Evolutionary conservation across 176 grass and related monocot species (phyloP).

Genomic region (Carex myosuroides): DNA sequence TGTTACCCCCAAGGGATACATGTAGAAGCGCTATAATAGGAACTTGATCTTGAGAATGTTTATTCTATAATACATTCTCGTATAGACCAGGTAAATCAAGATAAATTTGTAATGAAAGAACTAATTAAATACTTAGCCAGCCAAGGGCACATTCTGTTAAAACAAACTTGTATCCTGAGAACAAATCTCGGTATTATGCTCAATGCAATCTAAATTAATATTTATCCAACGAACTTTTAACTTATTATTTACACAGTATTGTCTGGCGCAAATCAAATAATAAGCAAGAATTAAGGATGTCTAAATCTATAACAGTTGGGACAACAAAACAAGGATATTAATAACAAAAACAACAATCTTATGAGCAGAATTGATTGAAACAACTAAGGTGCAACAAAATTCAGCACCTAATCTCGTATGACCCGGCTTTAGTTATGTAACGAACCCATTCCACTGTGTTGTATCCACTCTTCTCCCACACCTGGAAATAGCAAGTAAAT

Average conservation of each 20-base stretch:
- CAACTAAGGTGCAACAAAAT: background rate
- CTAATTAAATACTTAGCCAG: background rate
- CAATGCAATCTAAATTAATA: background rate
- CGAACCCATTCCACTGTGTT: conserved; percentile 99
- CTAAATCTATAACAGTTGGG: conserved; percentile 15
- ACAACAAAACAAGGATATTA: conserved; percentile 5
- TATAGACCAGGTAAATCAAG: background rate
- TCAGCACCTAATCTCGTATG: conserved; percentile 95
- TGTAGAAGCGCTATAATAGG: background rate
- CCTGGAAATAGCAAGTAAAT: conserved; percentile 45
- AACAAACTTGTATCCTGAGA: background rate
- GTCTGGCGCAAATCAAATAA: background rate
- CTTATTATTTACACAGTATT: conserved; percentile 14
- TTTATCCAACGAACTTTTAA: background rate
- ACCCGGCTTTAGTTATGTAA: conserved; percentile 96
- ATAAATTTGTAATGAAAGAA: background rate
- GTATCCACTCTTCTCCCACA: conserved; percentile 99
- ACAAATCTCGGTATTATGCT: background rate
- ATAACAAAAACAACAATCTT: conserved; percentile 6
- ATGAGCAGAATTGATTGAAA: conserved; percentile 2
- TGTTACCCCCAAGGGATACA: background rate
- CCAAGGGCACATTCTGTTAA: background rate
- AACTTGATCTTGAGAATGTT: background rate
- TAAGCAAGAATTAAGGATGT: background rate
- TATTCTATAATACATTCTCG: background rate